These are phyloP conservation scores for Syncephalastrum contaminatum DNA, from an alignment of 371 early-diverging fungal genomes.

Conservation along the genomic window DNA sequence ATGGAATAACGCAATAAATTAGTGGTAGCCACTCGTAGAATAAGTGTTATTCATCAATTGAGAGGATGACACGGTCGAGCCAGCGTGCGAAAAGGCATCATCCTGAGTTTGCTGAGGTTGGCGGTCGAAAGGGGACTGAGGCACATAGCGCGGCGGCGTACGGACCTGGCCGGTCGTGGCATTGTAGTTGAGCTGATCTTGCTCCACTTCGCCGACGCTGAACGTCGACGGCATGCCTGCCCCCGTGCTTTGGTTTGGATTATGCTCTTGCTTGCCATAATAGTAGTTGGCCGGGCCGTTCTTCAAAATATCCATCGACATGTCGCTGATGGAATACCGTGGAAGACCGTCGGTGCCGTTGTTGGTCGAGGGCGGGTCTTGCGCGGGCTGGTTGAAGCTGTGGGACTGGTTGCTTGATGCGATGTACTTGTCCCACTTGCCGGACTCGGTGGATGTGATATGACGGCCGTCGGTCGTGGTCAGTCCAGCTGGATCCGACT, in stretches of 20 bases:
- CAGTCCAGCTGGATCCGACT: conserved; percentile 3
- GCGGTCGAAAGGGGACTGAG: not conserved
- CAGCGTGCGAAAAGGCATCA: not conserved
- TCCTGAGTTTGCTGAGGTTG: not conserved
- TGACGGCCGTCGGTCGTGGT: conserved; percentile 9
- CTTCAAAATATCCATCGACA: conserved; percentile 16
- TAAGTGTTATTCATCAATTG: not conserved
- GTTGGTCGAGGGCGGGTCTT: not conserved
- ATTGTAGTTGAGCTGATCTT: conserved; percentile 30
- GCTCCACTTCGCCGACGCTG: conserved; percentile 14
- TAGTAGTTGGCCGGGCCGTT: not conserved
- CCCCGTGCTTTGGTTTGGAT: not conserved
- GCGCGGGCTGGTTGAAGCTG: not conserved
- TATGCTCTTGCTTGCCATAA: not conserved
- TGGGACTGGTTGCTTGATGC: conserved; percentile 1
- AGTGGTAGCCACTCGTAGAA: no score
- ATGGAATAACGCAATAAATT: not conserved
- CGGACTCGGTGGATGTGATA: conserved; percentile 3
- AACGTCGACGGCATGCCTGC: not conserved
- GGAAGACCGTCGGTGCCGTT: conserved; percentile 4
- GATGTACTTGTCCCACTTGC: conserved; percentile 6
- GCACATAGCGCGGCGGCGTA: conserved; percentile 17
- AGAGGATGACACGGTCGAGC: conserved; percentile 7
- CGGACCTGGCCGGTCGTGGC: conserved; percentile 24
- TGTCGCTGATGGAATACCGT: conserved; percentile 11